Percentiles rank a stretch among this genome's conserved stretches.
Evolutionary conservation across 768 basidiomycete species (phyloP).

Genomic region (Astraeus odoratus): DNA sequence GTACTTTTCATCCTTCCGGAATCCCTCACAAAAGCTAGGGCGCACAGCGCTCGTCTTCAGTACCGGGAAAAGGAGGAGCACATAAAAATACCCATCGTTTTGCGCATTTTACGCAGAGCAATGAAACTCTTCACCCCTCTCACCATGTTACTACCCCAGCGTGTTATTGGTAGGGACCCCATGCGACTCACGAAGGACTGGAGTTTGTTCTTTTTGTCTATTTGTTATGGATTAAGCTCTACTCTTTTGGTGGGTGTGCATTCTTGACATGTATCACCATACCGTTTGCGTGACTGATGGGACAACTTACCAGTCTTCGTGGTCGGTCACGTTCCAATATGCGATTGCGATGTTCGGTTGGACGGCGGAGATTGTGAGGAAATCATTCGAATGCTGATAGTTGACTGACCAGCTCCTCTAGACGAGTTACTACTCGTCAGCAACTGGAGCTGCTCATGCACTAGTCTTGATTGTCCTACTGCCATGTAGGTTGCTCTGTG

Average conservation of each 20-base stretch:
- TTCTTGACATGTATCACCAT: neutral
- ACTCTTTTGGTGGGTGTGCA: conserved; percentile 39
- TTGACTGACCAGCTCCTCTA: conserved; percentile 18
- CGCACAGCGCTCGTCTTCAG: conserved; percentile 20
- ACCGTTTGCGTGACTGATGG: neutral
- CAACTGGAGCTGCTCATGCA: conserved; percentile 48
- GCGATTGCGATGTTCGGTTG: conserved; percentile 55
- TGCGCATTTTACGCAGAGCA: conserved; percentile 30
- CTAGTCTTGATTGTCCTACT: conserved; percentile 48
- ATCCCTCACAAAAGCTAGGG: conserved; percentile 52
- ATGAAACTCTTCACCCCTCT: conserved; percentile 71
- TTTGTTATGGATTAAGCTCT: conserved; percentile 41
- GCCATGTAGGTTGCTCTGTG: conserved; percentile 43
- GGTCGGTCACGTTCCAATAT: conserved; percentile 58
- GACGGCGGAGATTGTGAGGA: conserved; percentile 54
- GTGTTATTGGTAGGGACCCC: conserved; percentile 27
- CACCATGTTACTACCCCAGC: conserved; percentile 49
- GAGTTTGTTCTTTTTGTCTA: conserved; percentile 52
- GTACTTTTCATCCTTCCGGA: conserved; percentile 68
- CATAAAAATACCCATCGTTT: neutral
- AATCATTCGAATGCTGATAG: neutral
- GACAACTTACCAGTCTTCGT: conserved; percentile 40
- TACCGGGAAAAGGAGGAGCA: conserved; percentile 8
- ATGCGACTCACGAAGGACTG: conserved; percentile 46
- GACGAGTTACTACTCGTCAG: conserved; percentile 71